Evolutionary conservation across 306 rosid species (phyloP).

Genomic region (Acacia acuminata): DNA sequence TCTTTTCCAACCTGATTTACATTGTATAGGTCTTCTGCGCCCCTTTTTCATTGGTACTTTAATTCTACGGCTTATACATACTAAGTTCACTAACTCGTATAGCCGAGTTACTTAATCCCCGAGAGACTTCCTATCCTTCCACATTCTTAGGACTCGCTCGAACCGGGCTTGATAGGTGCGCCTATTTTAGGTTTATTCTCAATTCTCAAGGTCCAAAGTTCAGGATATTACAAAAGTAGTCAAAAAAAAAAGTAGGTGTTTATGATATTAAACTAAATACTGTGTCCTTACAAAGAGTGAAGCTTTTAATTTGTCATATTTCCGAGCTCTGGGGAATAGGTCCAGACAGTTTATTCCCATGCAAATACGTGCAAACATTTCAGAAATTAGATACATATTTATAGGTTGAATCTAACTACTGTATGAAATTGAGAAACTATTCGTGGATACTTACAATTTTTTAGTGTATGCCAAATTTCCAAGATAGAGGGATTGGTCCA

Average conservation of each 20-base stretch:
- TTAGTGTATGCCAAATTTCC: conserved; percentile 86
- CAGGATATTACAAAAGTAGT: too few relatives aligned
- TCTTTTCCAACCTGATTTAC: too few relatives aligned
- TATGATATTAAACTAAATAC: conserved; percentile 11
- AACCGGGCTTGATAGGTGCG: too few relatives aligned
- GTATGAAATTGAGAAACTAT: background rate
- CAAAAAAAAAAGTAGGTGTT: background rate
- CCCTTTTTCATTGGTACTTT: too few relatives aligned
- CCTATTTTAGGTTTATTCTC: too few relatives aligned
- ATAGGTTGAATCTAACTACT: background rate
- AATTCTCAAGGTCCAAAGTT: too few relatives aligned
- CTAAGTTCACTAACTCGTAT: too few relatives aligned
- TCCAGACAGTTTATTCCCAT: conserved; percentile 87
- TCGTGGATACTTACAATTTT: conserved; percentile 68
- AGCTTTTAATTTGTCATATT: conserved; percentile 97
- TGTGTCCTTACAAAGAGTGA: conserved; percentile 74
- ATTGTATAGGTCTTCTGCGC: too few relatives aligned
- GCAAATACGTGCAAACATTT: conserved; percentile 75
- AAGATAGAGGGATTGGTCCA: conserved; percentile 83
- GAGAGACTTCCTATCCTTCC: too few relatives aligned
- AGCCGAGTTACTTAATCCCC: too few relatives aligned
- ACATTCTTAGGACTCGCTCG: too few relatives aligned
- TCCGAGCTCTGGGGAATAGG: conserved; percentile 90
- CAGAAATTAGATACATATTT: background rate
- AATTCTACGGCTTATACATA: too few relatives aligned